These are phyloP conservation scores for Acanthamoeba royreba DNA, from an alignment of 208 protist species.

Conservation along the genomic window DNA sequence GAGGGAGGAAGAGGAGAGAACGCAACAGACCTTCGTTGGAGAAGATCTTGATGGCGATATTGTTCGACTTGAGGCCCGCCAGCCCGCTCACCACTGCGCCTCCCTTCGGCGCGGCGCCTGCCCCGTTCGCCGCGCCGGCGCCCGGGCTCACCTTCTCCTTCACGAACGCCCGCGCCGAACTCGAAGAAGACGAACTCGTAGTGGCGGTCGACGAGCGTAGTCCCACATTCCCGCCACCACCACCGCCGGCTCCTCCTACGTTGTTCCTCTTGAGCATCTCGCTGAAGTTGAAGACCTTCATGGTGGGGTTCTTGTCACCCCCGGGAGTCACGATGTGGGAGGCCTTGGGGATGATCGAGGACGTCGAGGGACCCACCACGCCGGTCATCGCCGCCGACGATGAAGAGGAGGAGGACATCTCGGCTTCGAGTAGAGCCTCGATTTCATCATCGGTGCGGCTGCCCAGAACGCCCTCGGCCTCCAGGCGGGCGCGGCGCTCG, in stretches of 20 bases:
- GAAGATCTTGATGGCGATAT: constrained; percentile 10
- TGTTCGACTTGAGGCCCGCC: constrained; percentile 15
- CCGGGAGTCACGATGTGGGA: neutral
- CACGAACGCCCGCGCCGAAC: neutral
- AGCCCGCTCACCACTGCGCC: neutral
- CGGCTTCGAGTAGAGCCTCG: neutral
- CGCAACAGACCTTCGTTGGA: neutral
- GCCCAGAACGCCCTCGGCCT: neutral
- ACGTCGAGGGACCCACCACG: too few relatives aligned
- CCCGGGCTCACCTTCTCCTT: neutral
- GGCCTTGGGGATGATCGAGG: neutral
- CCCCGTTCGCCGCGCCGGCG: neutral
- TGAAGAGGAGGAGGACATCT: neutral
- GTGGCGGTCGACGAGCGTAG: too few relatives aligned
- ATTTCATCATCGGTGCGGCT: neutral
- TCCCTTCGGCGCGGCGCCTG: neutral
- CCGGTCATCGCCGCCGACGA: neutral
- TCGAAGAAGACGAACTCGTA: neutral
- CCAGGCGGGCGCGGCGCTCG: neutral
- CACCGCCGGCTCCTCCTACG: neutral
- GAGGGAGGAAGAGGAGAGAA: neutral
- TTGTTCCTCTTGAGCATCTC: neutral
- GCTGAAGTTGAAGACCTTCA: neutral
- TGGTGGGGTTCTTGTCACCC: neutral
- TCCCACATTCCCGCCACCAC: too few relatives aligned